These are phyloP conservation scores for Dissophora globulifera DNA, from an alignment of 192 early-diverging fungal genomes.

Conservation along the genomic window DNA sequence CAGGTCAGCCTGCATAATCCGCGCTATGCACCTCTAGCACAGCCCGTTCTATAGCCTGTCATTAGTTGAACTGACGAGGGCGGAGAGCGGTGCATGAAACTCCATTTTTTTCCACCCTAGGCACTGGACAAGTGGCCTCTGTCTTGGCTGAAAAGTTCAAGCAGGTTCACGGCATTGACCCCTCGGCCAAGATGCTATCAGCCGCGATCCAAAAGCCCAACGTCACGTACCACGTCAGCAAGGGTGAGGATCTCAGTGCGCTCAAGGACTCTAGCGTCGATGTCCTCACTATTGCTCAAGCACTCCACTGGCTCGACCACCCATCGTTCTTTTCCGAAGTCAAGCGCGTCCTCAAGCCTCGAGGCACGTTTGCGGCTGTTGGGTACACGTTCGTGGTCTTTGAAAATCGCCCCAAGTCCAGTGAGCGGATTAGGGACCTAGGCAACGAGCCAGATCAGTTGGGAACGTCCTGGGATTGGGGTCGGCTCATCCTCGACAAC, in stretches of 20 bases:
- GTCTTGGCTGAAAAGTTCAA: constrained; percentile 60
- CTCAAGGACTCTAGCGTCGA: constrained; percentile 51
- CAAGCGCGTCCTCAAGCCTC: constrained; percentile 68
- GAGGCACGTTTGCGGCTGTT: constrained; percentile 66
- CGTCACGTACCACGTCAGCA: constrained; percentile 52
- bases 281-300: constrained; percentile 60
- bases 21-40: neutral
- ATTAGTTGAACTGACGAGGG: no score
- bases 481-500: constrained; percentile 58
- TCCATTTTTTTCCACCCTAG: constrained; percentile 4
- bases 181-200: constrained; percentile 53
- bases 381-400: constrained; percentile 58
- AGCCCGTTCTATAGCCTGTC: no score
- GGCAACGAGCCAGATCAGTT: constrained; percentile 44
- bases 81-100: no score
- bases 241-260: constrained; percentile 52
- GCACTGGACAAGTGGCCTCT: constrained; percentile 65
- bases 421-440: constrained; percentile 31
- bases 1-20: constrained; percentile 14
- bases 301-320: constrained; percentile 69
- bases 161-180: constrained; percentile 60
- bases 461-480: constrained; percentile 57
- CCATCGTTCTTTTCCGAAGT: constrained; percentile 64
- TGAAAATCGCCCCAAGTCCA: constrained; percentile 50
- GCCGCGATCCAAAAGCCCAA: constrained; percentile 52